phyloP scores from a whole-genome alignment of 768 basidiomycete species.

The Glaciozyma martinii region DNA sequence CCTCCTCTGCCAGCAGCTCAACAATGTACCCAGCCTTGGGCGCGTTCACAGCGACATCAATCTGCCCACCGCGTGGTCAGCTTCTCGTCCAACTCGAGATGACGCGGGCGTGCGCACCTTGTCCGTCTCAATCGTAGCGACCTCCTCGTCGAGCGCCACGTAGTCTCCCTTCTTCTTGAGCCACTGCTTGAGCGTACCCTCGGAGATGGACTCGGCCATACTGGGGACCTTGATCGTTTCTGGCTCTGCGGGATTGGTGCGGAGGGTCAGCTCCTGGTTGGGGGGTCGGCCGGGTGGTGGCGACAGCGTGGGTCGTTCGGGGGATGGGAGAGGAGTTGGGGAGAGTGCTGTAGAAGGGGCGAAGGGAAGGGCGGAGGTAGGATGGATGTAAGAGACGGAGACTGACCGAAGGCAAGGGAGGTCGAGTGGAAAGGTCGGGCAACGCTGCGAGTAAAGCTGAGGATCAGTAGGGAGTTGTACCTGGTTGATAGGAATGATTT shows the following conservation, averaged over 20 bases:
- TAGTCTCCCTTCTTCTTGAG: slow-evolving; percentile 83
- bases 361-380: too few relatives aligned
- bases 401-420: too few relatives aligned
- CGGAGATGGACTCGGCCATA: slow-evolving; percentile 80
- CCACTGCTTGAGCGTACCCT: slow-evolving; percentile 93
- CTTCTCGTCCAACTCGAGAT: not conserved
- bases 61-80: slow-evolving; percentile 47
- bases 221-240: slow-evolving; percentile 30
- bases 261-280: too few relatives aligned
- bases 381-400: too few relatives aligned
- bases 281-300: not conserved
- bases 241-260: not conserved
- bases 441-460: too few relatives aligned
- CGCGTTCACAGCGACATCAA: slow-evolving; percentile 94
- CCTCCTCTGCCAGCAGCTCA: slow-evolving; percentile 77
- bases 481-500: not conserved
- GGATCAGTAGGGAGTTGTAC: not conserved
- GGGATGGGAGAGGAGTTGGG: too few relatives aligned
- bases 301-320: not conserved
- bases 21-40: slow-evolving; percentile 77
- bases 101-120: slow-evolving; percentile 53
- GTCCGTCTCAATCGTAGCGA: slow-evolving; percentile 97
- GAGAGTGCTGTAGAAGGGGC: too few relatives aligned
- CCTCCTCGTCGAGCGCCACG: slow-evolving; percentile 86
- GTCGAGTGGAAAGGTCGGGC: too few relatives aligned